Evolutionary conservation across 768 basidiomycete genomes (phyloP).

Genomic region (Mycena crocata): DNA sequence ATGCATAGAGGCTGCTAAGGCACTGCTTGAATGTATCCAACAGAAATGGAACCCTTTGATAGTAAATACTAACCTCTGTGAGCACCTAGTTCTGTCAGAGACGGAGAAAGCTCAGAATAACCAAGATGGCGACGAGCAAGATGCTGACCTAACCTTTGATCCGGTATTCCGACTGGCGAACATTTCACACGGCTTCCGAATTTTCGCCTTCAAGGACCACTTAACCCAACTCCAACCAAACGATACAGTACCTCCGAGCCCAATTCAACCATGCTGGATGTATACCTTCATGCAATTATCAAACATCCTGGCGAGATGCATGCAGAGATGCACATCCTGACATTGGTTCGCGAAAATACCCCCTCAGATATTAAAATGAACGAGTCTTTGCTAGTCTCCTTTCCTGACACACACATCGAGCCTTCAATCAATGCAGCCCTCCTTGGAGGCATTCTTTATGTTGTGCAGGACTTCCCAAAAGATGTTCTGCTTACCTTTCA

Average conservation of each 20-base stretch:
- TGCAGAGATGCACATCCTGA: not conserved
- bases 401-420: not conserved
- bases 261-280: not conserved
- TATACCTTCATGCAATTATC: not conserved
- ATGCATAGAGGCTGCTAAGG: not conserved
- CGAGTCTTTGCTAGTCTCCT: not conserved
- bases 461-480: not conserved
- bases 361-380: not conserved
- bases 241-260: not conserved
- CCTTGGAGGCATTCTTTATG: not conserved
- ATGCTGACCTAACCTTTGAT: not conserved
- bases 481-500: not conserved
- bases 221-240: not conserved
- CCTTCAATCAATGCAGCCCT: not conserved
- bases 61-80: not conserved
- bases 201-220: not conserved
- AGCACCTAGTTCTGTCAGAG: not conserved
- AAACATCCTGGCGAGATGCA: not conserved
- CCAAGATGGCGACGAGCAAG: not conserved
- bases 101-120: not conserved
- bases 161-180: not conserved
- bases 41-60: not conserved
- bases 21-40: not conserved
- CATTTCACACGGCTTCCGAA: not conserved
- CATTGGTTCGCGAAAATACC: not conserved